Conservation (phyloP, 208 protist species). For the Crithidia mellificae region DNA sequence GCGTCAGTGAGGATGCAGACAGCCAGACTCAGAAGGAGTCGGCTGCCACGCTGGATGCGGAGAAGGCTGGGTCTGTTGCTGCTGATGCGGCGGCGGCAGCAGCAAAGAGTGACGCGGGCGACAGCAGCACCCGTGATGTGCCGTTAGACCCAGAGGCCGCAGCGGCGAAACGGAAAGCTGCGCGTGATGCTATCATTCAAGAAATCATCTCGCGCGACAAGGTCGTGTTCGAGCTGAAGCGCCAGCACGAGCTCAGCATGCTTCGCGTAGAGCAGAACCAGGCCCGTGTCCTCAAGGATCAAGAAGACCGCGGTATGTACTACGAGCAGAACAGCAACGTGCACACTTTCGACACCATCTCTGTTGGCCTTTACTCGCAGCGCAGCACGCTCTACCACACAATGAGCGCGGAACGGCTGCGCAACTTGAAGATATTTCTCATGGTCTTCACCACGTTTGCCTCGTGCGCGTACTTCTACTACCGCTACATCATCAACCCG, state of each 20-base stretch:
- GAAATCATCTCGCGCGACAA: constrained; percentile 85
- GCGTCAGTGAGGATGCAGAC: no score
- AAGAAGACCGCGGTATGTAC: constrained; percentile 90
- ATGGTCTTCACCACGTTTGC: constrained; percentile 60
- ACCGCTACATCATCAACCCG: constrained; percentile 86
- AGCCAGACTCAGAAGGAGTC: no score
- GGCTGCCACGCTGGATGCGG: no score
- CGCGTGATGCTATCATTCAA: constrained; percentile 66
- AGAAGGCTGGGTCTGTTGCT: no score
- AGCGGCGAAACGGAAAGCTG: constrained; percentile 16
- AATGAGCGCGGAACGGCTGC: constrained; percentile 77
- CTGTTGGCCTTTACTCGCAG: constrained; percentile 83
- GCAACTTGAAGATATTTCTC: constrained; percentile 83
- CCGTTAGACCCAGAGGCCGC: constrained; percentile 4
- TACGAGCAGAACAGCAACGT: constrained; percentile 92
- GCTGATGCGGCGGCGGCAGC: no score
- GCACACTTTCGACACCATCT: constrained; percentile 88
- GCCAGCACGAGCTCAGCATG: constrained; percentile 91
- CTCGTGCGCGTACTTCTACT: constrained; percentile 82
- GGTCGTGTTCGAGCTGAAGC: constrained; percentile 88
- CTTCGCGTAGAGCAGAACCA: constrained; percentile 86
- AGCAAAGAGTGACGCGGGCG: no score
- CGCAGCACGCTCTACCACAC: constrained; percentile 89
- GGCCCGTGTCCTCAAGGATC: constrained; percentile 79
- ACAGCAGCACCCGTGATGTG: neutral